phyloP scores from a whole-genome alignment of 2,329 filamentous ascomycete species.

The Davidsoniella australis region DNA sequence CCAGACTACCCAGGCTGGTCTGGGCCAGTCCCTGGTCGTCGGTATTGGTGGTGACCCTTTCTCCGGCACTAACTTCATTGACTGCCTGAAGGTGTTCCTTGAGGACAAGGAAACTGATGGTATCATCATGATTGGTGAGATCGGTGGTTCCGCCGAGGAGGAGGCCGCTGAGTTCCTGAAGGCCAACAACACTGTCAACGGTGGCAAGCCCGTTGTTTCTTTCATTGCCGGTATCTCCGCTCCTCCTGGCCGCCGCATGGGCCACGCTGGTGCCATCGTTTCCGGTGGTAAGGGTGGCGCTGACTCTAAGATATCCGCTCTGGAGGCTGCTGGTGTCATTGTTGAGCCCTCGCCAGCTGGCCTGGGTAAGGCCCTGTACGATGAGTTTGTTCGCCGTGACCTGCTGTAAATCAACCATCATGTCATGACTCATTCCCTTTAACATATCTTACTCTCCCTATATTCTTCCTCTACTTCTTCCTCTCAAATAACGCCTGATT shows the following conservation, averaged over 20 bases:
- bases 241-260: conserved; percentile 91
- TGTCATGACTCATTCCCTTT: background rate
- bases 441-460: background rate
- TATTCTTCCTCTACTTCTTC: too few relatives aligned
- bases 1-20: conserved; percentile 92
- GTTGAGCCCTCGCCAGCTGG: conserved; percentile 88
- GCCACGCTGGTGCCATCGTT: conserved; percentile 95
- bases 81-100: conserved; percentile 94
- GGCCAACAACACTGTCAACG: conserved; percentile 72
- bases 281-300: conserved; percentile 94
- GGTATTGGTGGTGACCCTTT: conserved; percentile 98
- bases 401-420: conserved; percentile 48
- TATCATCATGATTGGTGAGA: conserved; percentile 99
- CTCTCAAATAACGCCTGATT: background rate
- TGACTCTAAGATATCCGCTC: conserved; percentile 91
- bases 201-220: conserved; percentile 81
- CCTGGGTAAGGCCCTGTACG: conserved; percentile 83
- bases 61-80: conserved; percentile 98
- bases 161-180: conserved; percentile 94
- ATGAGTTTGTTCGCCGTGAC: conserved; percentile 91
- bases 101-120: conserved; percentile 92
- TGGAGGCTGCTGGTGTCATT: conserved; percentile 83
- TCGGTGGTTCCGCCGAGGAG: conserved; percentile 93
- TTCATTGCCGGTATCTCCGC: conserved; percentile 98
- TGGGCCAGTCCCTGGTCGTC: conserved; percentile 94